These are phyloP conservation scores for Hyphodiscus hymeniophilus DNA, from an alignment of 495 filamentous ascomycete species.

Conservation along the genomic window DNA sequence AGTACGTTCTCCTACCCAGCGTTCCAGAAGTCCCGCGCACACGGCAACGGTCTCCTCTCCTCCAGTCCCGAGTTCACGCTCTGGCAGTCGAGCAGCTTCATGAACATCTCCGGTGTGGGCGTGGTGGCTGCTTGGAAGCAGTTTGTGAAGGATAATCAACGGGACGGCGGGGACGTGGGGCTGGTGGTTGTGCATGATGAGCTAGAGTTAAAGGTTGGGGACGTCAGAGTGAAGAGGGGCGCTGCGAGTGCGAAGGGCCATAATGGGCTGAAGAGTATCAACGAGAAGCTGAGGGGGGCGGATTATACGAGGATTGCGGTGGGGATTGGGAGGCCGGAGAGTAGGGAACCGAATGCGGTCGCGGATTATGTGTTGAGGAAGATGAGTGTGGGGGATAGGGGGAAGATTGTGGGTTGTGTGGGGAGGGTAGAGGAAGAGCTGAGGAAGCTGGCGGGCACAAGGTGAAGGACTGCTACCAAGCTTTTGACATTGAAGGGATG, in stretches of 20 bases:
- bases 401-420: constrained; percentile 38
- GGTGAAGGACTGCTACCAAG: too few species aligned
- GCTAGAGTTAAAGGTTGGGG: constrained; percentile 53
- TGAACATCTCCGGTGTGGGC: constrained; percentile 57
- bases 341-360: constrained; percentile 48
- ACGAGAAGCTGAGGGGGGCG: constrained; percentile 33
- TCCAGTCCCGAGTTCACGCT: constrained; percentile 43
- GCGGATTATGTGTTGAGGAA: constrained; percentile 59
- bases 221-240: constrained; percentile 48
- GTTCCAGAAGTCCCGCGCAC: constrained; percentile 29
- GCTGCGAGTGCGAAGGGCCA: constrained; percentile 54
- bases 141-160: constrained; percentile 24
- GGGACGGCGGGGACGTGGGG: constrained; percentile 29
- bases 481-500: too few species aligned
- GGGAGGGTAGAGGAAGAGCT: constrained; percentile 40
- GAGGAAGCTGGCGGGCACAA: constrained; percentile 26
- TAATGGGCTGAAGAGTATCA: constrained; percentile 60
- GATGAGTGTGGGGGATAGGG: constrained; percentile 47
- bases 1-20: constrained; percentile 34
- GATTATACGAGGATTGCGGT: constrained; percentile 50
- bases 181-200: constrained; percentile 71
- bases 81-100: constrained; percentile 53
- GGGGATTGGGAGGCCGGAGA: constrained; percentile 62
- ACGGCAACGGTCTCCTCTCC: constrained; percentile 31
- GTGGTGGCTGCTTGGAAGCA: constrained; percentile 31